phyloP scores from a whole-genome alignment of 2,329 filamentous ascomycete species.

The Claviceps lovelessii region DNA sequence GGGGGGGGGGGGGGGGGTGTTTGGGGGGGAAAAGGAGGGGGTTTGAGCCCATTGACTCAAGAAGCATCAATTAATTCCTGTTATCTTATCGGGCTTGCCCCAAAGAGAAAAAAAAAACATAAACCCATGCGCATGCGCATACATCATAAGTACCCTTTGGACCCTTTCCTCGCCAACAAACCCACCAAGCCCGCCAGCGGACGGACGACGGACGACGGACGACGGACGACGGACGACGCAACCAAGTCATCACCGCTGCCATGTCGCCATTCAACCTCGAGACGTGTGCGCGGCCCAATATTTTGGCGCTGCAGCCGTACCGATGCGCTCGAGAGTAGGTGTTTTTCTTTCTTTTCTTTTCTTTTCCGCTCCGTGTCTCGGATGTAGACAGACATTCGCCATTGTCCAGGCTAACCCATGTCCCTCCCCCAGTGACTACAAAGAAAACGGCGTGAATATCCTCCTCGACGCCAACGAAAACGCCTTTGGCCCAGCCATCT shows the following conservation, averaged over 20 bases:
- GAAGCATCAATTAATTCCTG: not conserved
- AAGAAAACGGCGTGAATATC: conserved; percentile 91
- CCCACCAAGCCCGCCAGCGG: not conserved
- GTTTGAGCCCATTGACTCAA: not conserved
- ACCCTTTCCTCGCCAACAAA: not conserved
- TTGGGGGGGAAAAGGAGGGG: too few species aligned
- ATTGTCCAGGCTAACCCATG: conserved; percentile 4
- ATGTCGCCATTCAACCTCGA: conserved; percentile 58
- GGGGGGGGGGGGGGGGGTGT: too few species aligned
- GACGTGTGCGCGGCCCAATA: conserved; percentile 63
- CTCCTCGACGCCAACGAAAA: conserved; percentile 98
- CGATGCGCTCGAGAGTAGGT: conserved; percentile 64
- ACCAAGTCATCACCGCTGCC: conserved; percentile 2
- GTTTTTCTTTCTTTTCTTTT: not conserved
- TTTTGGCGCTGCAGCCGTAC: conserved; percentile 62
- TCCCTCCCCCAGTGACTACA: conserved; percentile 63
- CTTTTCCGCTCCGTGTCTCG: not conserved
- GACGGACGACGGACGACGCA: not conserved
- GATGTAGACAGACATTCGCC: too few species aligned
- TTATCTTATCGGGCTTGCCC: too few species aligned
- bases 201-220: not conserved
- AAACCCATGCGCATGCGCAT: too few species aligned
- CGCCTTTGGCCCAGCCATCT: conserved; percentile 73
- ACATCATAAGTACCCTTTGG: not conserved
- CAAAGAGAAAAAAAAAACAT: too few species aligned